Percentiles rank a stretch among this genome's conserved stretches.
These are phyloP conservation scores for Epicoccum sorghinum DNA, from an alignment of 2,329 filamentous ascomycete genomes.

Conservation along the genomic window DNA sequence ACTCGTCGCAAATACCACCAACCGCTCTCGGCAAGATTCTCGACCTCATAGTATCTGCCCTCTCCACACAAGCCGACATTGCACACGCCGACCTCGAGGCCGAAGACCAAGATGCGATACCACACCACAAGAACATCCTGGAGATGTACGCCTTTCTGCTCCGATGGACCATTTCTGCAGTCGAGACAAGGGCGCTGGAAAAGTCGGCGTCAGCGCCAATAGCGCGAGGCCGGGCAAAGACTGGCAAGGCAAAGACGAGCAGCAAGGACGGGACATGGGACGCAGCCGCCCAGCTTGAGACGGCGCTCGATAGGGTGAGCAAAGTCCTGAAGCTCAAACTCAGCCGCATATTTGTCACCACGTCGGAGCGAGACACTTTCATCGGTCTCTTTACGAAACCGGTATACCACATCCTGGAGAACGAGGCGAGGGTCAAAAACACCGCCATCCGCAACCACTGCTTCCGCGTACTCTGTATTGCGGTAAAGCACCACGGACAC, in stretches of 20 bases:
- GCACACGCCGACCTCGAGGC: constrained; percentile 85
- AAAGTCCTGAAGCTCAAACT: constrained; percentile 94
- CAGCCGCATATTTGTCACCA: constrained; percentile 91
- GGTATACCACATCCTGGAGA: constrained; percentile 92
- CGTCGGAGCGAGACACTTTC: constrained; percentile 94
- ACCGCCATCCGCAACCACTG: constrained; percentile 92
- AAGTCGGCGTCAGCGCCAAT: constrained; percentile 76
- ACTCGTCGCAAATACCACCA: constrained; percentile 76
- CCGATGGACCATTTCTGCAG: constrained; percentile 94
- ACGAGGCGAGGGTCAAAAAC: constrained; percentile 88
- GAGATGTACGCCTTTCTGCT: constrained; percentile 94
- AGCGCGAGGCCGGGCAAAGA: constrained; percentile 75
- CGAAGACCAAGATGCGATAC: constrained; percentile 80
- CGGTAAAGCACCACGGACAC: constrained; percentile 96
- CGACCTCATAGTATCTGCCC: constrained; percentile 84
- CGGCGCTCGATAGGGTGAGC: constrained; percentile 90
- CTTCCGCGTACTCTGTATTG: constrained; percentile 95
- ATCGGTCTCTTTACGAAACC: constrained; percentile 89
- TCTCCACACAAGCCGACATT: constrained; percentile 83
- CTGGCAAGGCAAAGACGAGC: constrained; percentile 69
- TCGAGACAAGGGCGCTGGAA: constrained; percentile 91
- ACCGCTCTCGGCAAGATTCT: constrained; percentile 90
- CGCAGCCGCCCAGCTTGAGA: constrained; percentile 83
- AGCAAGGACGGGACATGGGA: constrained; percentile 83
- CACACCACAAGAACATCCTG: constrained; percentile 87